Base-by-base conservation (phyloP, 139 green algal species). In the Pseudopediastrum boryanum region DNA sequence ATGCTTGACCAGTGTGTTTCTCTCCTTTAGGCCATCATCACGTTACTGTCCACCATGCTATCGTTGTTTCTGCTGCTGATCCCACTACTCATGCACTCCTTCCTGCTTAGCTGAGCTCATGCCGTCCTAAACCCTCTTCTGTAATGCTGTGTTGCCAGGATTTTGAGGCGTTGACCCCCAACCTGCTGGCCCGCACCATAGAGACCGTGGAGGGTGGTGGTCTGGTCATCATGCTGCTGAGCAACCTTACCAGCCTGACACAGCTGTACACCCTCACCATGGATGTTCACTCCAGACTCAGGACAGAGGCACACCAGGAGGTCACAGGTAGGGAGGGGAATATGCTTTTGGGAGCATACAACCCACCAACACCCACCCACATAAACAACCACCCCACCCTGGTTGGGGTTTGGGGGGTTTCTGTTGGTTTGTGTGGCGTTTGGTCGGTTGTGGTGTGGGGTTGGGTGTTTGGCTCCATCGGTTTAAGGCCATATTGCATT, bases 91-190 rank as follows among this genome's bases (percentile, higher is more conserved):
- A 12, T 56, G 46, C 46, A 56, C 16, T 12, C 16, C 46, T 12
- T 56, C 13, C 46, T 56, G 46, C 46, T n/a, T 16, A 16, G 46
- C 46, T 16, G 16, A 12, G 16, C 13, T 56, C 46, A n/a, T n/a
- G n/a, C n/a, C n/a, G n/a, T n/a, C n/a, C n/a, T n/a, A n/a, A n/a
- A n/a, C n/a, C n/a, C n/a, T n/a, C n/a, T n/a, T n/a, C n/a, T n/a
- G n/a, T n/a, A n/a, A n/a, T n/a, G n/a, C n/a, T n/a, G n/a, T n/a
- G n/a, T n/a, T n/a, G 1, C 41, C 92, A 99, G 93, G 96, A 99
- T 83, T 99, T 99, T 90, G 96, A 99, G 88, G 94, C 95, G 2
- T 71, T 99, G n/a, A 99, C 95, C 0, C 96, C 96, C 66, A 99
- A 99, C 84, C 86, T 99, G 67, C 85, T 99, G 78, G 96, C 96